These are phyloP conservation scores for Ophiocordyceps camponoti-saundersi DNA, from an alignment of 2,329 filamentous ascomycete genomes.

Conservation along the genomic window DNA sequence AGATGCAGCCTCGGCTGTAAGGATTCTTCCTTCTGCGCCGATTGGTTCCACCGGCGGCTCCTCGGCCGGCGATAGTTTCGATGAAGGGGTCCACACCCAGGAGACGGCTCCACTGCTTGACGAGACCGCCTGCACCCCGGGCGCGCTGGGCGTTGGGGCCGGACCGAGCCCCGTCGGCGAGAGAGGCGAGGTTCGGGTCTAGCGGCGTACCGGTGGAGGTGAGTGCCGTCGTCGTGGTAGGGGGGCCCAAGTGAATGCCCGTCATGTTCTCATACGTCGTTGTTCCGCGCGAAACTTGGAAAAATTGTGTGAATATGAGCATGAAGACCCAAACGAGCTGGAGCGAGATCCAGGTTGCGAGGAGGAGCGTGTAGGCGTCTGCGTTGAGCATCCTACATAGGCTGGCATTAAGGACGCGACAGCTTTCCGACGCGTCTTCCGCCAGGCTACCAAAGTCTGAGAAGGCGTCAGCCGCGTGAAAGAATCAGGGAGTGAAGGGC, in stretches of 20 bases:
- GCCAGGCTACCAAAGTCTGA: constrained; percentile 47
- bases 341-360: constrained; percentile 62
- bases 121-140: constrained; percentile 37
- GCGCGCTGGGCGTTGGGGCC: constrained; percentile 33
- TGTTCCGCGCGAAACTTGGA: constrained; percentile 82
- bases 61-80: constrained; percentile 73
- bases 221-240: constrained; percentile 53
- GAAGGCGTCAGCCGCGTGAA: background rate
- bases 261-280: constrained; percentile 97
- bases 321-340: constrained; percentile 96
- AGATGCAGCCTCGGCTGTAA: constrained; percentile 66
- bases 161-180: constrained; percentile 21
- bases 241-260: constrained; percentile 41
- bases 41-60: constrained; percentile 42
- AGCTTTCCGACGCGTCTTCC: constrained; percentile 34
- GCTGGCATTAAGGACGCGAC: constrained; percentile 57
- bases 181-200: constrained; percentile 44
- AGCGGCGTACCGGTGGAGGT: constrained; percentile 63
- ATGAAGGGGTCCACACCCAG: constrained; percentile 89
- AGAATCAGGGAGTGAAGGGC: background rate
- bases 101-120: constrained; percentile 67
- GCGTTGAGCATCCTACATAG: constrained; percentile 64
- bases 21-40: constrained; percentile 54
- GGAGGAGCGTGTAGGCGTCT: constrained; percentile 69
- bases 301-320: constrained; percentile 83